Conservation (phyloP, 495 filamentous ascomycete species). For the Trypethelium eluteriae region DNA sequence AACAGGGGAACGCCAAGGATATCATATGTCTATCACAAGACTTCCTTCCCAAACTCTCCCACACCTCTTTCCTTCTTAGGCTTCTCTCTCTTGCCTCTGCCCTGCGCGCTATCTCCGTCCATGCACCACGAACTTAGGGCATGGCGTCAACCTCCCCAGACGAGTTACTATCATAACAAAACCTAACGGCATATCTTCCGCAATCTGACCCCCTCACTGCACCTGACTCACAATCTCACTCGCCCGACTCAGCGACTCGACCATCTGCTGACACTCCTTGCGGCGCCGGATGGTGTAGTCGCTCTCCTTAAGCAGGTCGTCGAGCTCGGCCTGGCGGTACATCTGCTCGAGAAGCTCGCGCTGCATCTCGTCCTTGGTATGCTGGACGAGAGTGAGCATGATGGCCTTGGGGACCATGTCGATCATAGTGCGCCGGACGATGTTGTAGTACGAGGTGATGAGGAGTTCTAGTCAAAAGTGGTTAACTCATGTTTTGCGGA, state of each 20-base stretch:
- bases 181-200: too few species aligned
- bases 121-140: too few species aligned
- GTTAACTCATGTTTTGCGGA: neutral
- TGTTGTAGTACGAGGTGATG: conserved; percentile 95
- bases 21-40: conserved; percentile 11
- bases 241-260: conserved; percentile 78
- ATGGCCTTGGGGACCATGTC: conserved; percentile 99
- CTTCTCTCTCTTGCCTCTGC: neutral
- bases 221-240: conserved; percentile 97
- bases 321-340: conserved; percentile 82
- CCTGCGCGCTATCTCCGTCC: too few species aligned
- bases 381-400: conserved; percentile 91
- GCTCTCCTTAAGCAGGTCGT: conserved; percentile 93
- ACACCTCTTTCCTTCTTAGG: neutral
- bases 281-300: conserved; percentile 91
- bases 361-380: conserved; percentile 98
- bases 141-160: too few species aligned
- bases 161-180: too few species aligned
- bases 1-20: conserved; percentile 1
- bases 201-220: conserved; percentile 49
- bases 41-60: neutral
- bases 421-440: conserved; percentile 96
- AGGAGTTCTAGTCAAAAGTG: conserved; percentile 60
- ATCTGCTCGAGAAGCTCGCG: conserved; percentile 95
- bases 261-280: conserved; percentile 99